A percentile compares a stretch with the other conserved stretches of the same genome.
Conservation (phyloP, 495 filamentous ascomycete species). For the Xanthoparmelia taractica region DNA sequence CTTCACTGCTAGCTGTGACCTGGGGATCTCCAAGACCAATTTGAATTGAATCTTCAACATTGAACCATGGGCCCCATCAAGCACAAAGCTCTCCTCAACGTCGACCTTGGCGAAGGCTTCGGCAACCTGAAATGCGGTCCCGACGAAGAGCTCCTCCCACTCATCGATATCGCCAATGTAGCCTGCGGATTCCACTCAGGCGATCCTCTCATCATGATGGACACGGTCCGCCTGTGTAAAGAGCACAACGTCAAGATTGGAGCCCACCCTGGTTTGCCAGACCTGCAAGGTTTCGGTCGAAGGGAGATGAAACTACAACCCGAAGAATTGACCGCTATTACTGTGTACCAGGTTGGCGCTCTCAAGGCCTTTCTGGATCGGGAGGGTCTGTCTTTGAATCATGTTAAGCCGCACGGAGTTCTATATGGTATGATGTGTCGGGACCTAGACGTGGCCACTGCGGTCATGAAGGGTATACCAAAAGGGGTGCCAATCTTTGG, state of each 20-base stretch:
- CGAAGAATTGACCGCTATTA: constrained; percentile 50
- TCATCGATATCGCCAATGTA: constrained; percentile 56
- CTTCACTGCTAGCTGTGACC: background rate
- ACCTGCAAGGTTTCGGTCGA: constrained; percentile 55
- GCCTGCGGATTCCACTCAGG: constrained; percentile 56
- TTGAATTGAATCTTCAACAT: background rate
- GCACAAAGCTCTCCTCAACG: constrained; percentile 45
- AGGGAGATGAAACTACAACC: constrained; percentile 47
- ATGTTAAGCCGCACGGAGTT: constrained; percentile 54
- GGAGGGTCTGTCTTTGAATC: constrained; percentile 47
- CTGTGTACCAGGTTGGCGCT: constrained; percentile 53
- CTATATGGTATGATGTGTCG: constrained; percentile 52
- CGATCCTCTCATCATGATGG: constrained; percentile 53
- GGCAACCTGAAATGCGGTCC: constrained; percentile 36
- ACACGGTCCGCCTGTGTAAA: constrained; percentile 51
- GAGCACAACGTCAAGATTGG: constrained; percentile 45
- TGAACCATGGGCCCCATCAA: constrained; percentile 38
- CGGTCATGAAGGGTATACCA: constrained; percentile 45
- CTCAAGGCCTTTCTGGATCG: constrained; percentile 48
- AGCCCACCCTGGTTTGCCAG: constrained; percentile 55
- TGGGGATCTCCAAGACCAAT: background rate
- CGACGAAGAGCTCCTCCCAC: constrained; percentile 50
- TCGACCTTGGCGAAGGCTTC: constrained; percentile 45
- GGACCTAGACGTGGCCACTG: constrained; percentile 43
- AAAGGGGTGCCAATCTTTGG: constrained; percentile 49